A percentile compares a stretch with the other conserved stretches of the same genome.
Evolutionary conservation across 371 early-diverging fungal genomes (phyloP).

Genomic region (Mucor circinelloides): DNA sequence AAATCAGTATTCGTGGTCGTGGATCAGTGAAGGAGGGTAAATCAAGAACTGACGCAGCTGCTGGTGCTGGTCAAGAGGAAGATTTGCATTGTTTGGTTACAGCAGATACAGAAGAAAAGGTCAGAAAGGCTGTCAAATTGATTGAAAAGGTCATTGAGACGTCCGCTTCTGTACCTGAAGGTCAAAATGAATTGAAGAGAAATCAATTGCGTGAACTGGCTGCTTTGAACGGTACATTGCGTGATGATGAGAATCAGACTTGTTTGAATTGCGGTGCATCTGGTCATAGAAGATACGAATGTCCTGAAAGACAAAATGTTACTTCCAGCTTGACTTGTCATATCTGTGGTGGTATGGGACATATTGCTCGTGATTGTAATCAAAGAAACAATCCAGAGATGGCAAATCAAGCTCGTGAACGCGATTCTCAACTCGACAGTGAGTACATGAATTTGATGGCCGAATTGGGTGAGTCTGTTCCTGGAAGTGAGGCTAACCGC

Average conservation of each 20-base stretch:
- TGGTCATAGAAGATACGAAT: constrained; percentile 92
- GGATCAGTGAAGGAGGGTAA: constrained; percentile 98
- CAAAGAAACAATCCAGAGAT: constrained; percentile 81
- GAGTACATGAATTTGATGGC: constrained; percentile 93
- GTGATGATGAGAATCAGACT: constrained; percentile 94
- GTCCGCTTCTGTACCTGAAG: constrained; percentile 92
- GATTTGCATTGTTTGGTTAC: constrained; percentile 93
- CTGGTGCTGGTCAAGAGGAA: constrained; percentile 85
- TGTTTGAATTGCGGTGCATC: constrained; percentile 92
- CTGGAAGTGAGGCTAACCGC: constrained; percentile 31
- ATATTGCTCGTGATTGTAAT: constrained; percentile 86
- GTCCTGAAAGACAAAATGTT: constrained; percentile 88
- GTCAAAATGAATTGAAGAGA: constrained; percentile 92
- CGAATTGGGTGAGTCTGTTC: constrained; percentile 75
- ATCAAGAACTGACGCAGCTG: constrained; percentile 64
- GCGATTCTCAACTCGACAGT: constrained; percentile 84
- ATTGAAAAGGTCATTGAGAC: constrained; percentile 94
- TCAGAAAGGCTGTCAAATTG: constrained; percentile 81
- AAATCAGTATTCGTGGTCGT: constrained; percentile 95
- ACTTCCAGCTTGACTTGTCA: constrained; percentile 87
- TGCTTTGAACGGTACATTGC: constrained; percentile 92
- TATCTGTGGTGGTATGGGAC: constrained; percentile 91
- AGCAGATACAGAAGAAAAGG: constrained; percentile 89
- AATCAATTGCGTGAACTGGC: constrained; percentile 94
- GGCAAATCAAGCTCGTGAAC: constrained; percentile 65